phyloP scores from a whole-genome alignment of 129 eudicot species.

The Flaveria sonorensis region DNA sequence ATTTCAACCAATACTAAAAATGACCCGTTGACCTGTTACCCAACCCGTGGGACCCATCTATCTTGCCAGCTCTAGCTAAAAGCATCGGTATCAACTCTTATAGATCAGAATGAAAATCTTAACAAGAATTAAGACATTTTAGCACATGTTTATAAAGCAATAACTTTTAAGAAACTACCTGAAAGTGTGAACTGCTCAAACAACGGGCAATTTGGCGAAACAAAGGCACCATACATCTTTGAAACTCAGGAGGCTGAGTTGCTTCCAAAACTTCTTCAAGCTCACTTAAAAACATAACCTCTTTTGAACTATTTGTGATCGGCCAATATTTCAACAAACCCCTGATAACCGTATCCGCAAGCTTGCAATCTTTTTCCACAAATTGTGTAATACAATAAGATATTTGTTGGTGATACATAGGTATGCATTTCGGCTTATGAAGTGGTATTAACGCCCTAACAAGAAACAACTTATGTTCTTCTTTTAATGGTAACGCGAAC shows the following conservation, averaged over 20 bases:
- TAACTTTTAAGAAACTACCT: slow-evolving; percentile 42
- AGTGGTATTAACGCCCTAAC: slow-evolving; percentile 71
- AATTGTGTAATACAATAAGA: slow-evolving; percentile 73
- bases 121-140: slow-evolving; percentile 12
- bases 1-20: slow-evolving; percentile 1
- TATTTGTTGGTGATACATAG: slow-evolving; percentile 72
- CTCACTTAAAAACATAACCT: slow-evolving; percentile 68
- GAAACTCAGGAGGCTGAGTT: slow-evolving; percentile 71
- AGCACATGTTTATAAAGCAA: background rate
- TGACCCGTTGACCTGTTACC: background rate
- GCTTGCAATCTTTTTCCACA: slow-evolving; percentile 74
- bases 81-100: background rate
- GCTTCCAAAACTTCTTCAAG: slow-evolving; percentile 82
- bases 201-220: slow-evolving; percentile 68
- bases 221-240: slow-evolving; percentile 75
- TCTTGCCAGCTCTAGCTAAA: slow-evolving; percentile 5
- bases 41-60: background rate
- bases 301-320: slow-evolving; percentile 68
- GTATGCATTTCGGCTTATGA: slow-evolving; percentile 72
- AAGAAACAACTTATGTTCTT: slow-evolving; percentile 75
- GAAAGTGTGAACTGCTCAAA: slow-evolving; percentile 72
- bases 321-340: slow-evolving; percentile 81
- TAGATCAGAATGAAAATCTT: background rate
- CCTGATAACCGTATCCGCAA: slow-evolving; percentile 76
- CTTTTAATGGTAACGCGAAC: slow-evolving; percentile 70